These are phyloP conservation scores for Conringia planisiliqua DNA, from an alignment of 345 rosid genomes.

Conservation along the genomic window DNA sequence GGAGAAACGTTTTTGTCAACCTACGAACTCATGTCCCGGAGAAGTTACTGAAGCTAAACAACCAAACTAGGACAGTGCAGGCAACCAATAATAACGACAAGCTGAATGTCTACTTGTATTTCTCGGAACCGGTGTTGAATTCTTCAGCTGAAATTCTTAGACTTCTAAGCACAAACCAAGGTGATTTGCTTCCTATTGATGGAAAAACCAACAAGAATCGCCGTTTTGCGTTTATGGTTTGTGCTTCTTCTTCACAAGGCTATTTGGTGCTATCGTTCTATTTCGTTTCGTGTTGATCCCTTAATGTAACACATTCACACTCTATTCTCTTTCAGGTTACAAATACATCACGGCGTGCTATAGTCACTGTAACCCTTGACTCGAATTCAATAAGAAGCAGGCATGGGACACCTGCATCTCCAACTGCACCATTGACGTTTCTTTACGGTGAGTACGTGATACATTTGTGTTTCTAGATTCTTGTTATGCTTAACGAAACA, in stretches of 20 bases:
- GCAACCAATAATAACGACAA: slow-evolving; percentile 65
- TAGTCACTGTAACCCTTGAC: slow-evolving; percentile 52
- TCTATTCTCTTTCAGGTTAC: slow-evolving; percentile 47
- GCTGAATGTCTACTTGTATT: slow-evolving; percentile 70
- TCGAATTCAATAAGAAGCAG: slow-evolving; percentile 60
- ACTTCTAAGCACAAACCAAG: slow-evolving; percentile 51
- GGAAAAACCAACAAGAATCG: slow-evolving; percentile 58
- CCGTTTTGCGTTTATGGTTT: slow-evolving; percentile 76
- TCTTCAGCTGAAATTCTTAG: slow-evolving; percentile 59
- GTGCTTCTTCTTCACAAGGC: slow-evolving; percentile 15
- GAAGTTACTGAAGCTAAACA: slow-evolving; percentile 57
- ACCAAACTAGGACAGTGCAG: slow-evolving; percentile 64
- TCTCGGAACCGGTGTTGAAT: slow-evolving; percentile 73
- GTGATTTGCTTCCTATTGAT: slow-evolving; percentile 53
- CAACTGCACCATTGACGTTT: slow-evolving; percentile 70
- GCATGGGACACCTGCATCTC: slow-evolving; percentile 69
- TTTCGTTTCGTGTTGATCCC: background rate
- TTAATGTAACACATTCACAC: background rate
- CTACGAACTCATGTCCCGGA: slow-evolving; percentile 69
- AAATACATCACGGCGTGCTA: slow-evolving; percentile 48
- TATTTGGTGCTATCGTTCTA: background rate
- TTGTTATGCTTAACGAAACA: slow-evolving; percentile 8
- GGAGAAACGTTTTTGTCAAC: slow-evolving; percentile 65
- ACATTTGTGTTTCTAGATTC: background rate
- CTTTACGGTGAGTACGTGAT: slow-evolving; percentile 57